Evolutionary conservation across 202 grass and related monocot species (phyloP), one percentile per base, ranked within the genome.

Genomic region (Dendrocalamus latiflorus): DNA sequence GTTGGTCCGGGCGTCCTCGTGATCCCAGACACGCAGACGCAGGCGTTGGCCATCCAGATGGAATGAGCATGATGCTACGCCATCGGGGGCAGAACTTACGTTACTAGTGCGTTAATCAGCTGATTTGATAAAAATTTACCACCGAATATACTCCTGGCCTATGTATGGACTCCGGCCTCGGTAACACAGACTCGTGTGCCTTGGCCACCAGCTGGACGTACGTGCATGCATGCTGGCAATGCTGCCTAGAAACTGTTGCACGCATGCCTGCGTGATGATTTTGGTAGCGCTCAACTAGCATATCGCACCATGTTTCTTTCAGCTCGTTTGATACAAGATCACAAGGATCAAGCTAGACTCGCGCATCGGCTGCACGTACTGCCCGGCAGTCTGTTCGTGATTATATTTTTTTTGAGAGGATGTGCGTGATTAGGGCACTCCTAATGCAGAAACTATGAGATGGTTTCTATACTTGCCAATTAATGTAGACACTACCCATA

Each of bases 11-110:
- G 84, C 74, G 89, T 68, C 85, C 84, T 88, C 94, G 91, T 86
- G 91, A 97, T 90, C 91, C 87, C 87, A 88, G 87, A 70, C 85
- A 72, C 82, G 64, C 54, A 64, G 77, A 72, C 82, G 64, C 54
- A 64, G 77, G 37, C 70, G 78, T 84, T 51, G 83, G 68, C 8
- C 74, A 91, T 91, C 88, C 88, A 85, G 60, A 91, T 78, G 82
- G 84, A 78, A 83, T 76, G 72, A 82, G 11, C 55, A 6, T 12
- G 69, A 75, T 53, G 64, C 62, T 86, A 78, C 65, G 25, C 80
- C 20, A 15, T 21, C 14, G 45, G 45, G 45, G 0, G 8, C 14
- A 48, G 14, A 48, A 6, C 4, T 1, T 48, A 48, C 45, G 45
- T 15, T 45, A 45, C 12, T 45, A 45, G 3, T 4, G 43, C 12